phyloP scores from a whole-genome alignment of 768 basidiomycete genomes.

The Lactarius trivialis region DNA sequence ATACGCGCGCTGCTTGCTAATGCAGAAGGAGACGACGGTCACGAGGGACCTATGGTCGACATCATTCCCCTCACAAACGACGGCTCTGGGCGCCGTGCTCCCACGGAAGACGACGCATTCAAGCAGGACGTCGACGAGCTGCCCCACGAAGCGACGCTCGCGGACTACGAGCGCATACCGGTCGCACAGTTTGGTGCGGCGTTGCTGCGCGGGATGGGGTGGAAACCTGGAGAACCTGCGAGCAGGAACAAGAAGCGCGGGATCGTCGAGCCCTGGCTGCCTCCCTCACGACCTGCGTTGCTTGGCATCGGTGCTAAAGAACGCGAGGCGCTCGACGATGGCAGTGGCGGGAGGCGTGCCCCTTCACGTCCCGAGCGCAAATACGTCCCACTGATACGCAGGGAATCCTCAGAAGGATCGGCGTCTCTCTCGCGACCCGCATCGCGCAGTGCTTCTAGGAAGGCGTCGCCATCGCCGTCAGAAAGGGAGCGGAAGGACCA shows the following conservation, averaged over 20 bases:
- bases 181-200: slow-evolving; percentile 60
- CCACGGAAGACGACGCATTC: slow-evolving; percentile 69
- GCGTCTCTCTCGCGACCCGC: slow-evolving; percentile 2
- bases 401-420: slow-evolving; percentile 42
- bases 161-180: slow-evolving; percentile 67
- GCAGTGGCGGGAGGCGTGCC: slow-evolving; percentile 41
- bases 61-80: slow-evolving; percentile 45
- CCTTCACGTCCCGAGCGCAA: slow-evolving; percentile 63
- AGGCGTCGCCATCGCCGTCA: slow-evolving; percentile 27
- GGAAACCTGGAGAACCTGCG: slow-evolving; percentile 77
- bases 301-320: slow-evolving; percentile 95
- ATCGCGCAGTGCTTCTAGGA: slow-evolving; percentile 16
- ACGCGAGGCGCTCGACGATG: slow-evolving; percentile 64
- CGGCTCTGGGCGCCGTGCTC: slow-evolving; percentile 31
- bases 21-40: slow-evolving; percentile 34
- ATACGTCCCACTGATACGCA: slow-evolving; percentile 79
- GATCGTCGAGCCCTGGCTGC: slow-evolving; percentile 74
- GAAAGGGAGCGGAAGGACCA: slow-evolving; percentile 3
- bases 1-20: slow-evolving; percentile 71
- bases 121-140: slow-evolving; percentile 56
- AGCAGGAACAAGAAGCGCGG: slow-evolving; percentile 47
- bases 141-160: slow-evolving; percentile 66
- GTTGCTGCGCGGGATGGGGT: slow-evolving; percentile 92
- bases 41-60: slow-evolving; percentile 40
- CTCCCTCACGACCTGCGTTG: slow-evolving; percentile 73